These are phyloP conservation scores for Ogataea populi-albae DNA, from an alignment of 805 yeast species.

Conservation along the genomic window DNA sequence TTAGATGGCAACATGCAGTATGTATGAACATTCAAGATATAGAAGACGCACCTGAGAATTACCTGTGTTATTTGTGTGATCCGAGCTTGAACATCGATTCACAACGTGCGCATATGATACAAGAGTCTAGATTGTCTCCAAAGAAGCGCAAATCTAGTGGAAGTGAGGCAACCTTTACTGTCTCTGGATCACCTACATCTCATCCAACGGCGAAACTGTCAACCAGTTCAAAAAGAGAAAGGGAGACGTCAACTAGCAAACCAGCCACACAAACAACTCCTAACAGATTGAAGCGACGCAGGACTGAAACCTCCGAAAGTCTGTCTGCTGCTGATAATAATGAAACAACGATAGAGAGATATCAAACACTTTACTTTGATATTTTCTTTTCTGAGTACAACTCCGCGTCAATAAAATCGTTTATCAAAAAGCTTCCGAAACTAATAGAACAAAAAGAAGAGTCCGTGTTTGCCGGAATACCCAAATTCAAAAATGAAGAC, in stretches of 20 bases:
- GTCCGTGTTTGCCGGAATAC: slow-evolving; percentile 10
- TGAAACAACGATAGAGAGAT: slow-evolving; percentile 41
- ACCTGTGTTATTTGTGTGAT: slow-evolving; percentile 76
- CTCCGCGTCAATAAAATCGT: slow-evolving; percentile 33
- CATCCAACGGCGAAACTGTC: slow-evolving; percentile 1
- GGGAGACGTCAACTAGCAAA: slow-evolving; percentile 6
- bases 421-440: slow-evolving; percentile 26
- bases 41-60: slow-evolving; percentile 79
- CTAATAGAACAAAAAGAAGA: slow-evolving; percentile 20
- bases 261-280: slow-evolving; percentile 26
- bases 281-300: slow-evolving; percentile 35
- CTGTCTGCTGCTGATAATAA: slow-evolving; percentile 40
- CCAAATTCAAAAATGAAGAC: slow-evolving; percentile 20
- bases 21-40: slow-evolving; percentile 76
- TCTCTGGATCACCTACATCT: slow-evolving; percentile 1
- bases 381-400: slow-evolving; percentile 47
- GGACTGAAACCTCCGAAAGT: slow-evolving; percentile 21
- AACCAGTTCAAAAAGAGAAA: slow-evolving; percentile 9
- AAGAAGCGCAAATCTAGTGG: slow-evolving; percentile 28
- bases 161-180: slow-evolving; percentile 19
- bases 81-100: slow-evolving; percentile 41
- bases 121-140: slow-evolving; percentile 35
- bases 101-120: slow-evolving; percentile 31
- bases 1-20: slow-evolving; percentile 93
- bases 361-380: slow-evolving; percentile 51